Conservation (phyloP, 768 basidiomycete species). For the Pholiota molesta region DNA sequence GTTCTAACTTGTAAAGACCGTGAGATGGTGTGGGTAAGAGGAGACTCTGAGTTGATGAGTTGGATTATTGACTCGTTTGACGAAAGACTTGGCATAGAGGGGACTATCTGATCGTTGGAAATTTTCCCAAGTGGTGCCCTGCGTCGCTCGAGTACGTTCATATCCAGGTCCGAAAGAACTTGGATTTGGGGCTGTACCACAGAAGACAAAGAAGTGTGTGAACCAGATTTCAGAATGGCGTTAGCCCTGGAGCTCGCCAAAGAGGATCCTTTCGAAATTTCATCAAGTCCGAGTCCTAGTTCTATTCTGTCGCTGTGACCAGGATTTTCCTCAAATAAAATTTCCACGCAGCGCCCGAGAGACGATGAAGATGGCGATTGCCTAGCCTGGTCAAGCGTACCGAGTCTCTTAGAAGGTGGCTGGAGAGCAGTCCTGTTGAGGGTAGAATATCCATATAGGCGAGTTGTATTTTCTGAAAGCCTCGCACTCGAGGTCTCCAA, state of each 20-base stretch:
- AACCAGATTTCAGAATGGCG: not conserved
- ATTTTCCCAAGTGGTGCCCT: not conserved
- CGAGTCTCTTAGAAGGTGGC: constrained; percentile 16
- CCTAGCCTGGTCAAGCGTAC: constrained; percentile 13
- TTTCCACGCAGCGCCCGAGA: constrained; percentile 4
- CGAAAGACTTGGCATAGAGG: not conserved
- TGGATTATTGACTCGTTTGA: constrained; percentile 1
- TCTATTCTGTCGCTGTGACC: not conserved
- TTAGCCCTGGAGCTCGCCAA: not conserved
- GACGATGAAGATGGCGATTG: constrained; percentile 9
- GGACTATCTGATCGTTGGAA: not conserved
- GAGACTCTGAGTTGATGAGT: constrained; percentile 3
- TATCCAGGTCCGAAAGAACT: not conserved
- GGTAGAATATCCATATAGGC: constrained; percentile 11
- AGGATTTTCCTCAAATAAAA: constrained; percentile 1
- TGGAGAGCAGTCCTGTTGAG: constrained; percentile 12
- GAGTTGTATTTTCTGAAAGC: constrained; percentile 6
- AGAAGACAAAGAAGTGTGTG: not conserved
- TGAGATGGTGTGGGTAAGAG: constrained; percentile 11
- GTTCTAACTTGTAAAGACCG: constrained; percentile 17
- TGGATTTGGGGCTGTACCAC: not conserved
- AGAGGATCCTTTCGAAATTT: not conserved
- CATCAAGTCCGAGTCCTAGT: constrained; percentile 1
- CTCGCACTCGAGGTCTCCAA: constrained; percentile 7
- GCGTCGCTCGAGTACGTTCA: not conserved